Conservation (phyloP, 2,329 filamentous ascomycete species). For the Fusarium humuli region DNA sequence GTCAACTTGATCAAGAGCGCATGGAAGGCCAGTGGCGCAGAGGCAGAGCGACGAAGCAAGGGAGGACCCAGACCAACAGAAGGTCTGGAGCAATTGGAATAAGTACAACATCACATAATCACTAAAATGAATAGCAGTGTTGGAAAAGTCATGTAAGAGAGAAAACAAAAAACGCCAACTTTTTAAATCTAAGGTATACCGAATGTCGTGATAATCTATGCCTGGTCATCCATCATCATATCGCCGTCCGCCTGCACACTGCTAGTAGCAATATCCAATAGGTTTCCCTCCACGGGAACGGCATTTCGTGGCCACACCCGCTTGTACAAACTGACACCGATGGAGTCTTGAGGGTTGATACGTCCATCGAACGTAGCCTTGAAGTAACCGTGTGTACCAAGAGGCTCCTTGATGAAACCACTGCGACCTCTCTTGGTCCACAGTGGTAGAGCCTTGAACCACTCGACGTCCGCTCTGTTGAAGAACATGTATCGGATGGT, state of each 20-base stretch:
- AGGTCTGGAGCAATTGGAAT: conserved; percentile 61
- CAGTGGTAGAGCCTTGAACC: conserved; percentile 96
- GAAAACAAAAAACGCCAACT: conserved; percentile 42
- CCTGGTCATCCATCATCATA: conserved; percentile 52
- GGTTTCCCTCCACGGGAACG: conserved; percentile 56
- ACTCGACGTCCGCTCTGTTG: conserved; percentile 91
- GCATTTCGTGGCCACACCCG: conserved; percentile 83
- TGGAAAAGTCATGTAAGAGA: conserved; percentile 17
- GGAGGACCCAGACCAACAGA: conserved; percentile 70
- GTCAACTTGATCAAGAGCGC: conserved; percentile 88
- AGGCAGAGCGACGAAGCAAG: conserved; percentile 64
- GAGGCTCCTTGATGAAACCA: conserved; percentile 91
- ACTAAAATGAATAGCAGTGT: neutral
- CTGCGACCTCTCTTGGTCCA: conserved; percentile 92
- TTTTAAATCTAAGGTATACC: conserved; percentile 48
- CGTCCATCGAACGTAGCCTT: conserved; percentile 97
- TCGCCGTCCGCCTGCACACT: conserved; percentile 45
- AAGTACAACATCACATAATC: conserved; percentile 12
- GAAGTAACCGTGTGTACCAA: conserved; percentile 99
- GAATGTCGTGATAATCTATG: conserved; percentile 44
- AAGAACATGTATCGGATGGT: conserved; percentile 99
- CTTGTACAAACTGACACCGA: conserved; percentile 92
- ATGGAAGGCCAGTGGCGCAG: conserved; percentile 90
- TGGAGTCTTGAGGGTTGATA: conserved; percentile 94
- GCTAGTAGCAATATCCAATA: conserved; percentile 53